Conservation (phyloP, 306 rosid species). For the Citrullus mucosospermus region DNA sequence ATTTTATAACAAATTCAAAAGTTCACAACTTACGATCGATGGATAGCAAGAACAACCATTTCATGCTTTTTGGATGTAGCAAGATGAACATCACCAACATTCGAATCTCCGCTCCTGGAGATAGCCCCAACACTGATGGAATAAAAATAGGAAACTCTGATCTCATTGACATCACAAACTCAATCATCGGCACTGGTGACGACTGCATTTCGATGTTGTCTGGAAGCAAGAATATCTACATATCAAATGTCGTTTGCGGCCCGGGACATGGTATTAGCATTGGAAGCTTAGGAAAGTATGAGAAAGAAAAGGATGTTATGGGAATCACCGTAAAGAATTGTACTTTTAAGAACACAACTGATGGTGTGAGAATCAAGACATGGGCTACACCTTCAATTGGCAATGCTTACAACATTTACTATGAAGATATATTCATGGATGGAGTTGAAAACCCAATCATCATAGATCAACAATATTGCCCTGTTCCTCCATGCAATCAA, state of each 20-base stretch:
- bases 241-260: constrained; percentile 30
- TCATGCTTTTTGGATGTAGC: constrained; percentile 23
- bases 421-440: constrained; percentile 36
- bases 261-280: constrained; percentile 74
- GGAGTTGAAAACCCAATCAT: constrained; percentile 29
- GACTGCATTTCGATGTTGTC: constrained; percentile 44
- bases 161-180: constrained; percentile 14
- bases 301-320: constrained; percentile 19
- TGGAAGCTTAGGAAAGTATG: constrained; percentile 40
- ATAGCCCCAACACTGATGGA: constrained; percentile 68
- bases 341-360: constrained; percentile 18
- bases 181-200: constrained; percentile 33
- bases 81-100: constrained; percentile 24
- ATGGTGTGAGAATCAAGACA: constrained; percentile 59
- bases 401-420: constrained; percentile 21
- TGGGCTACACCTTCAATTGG: constrained; percentile 27
- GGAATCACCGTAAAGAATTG: constrained; percentile 32
- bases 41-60: constrained; percentile 38
- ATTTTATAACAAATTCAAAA: constrained; percentile 31
- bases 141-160: constrained; percentile 35
- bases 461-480: constrained; percentile 55
- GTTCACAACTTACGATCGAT: constrained; percentile 30
- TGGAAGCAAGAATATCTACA: constrained; percentile 19
- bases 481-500: constrained; percentile 9
- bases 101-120: constrained; percentile 20